These are phyloP conservation scores for Baorangia bicolor DNA, from an alignment of 768 basidiomycete species.

Conservation along the genomic window DNA sequence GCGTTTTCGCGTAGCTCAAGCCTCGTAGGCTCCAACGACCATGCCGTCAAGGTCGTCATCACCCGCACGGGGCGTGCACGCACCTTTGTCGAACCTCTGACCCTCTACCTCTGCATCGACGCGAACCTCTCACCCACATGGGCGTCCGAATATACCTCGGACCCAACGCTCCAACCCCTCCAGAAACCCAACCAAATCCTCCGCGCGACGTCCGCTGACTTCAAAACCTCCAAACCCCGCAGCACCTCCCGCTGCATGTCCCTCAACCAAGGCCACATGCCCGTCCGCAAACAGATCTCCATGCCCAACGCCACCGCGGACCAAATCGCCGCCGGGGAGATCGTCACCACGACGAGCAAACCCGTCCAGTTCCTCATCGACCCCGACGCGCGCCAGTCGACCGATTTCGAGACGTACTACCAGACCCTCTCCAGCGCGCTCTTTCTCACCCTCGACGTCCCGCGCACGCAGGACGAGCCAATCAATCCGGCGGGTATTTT, in stretches of 20 bases:
- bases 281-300: background rate
- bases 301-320: slow-evolving; percentile 1
- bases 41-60: background rate
- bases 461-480: background rate
- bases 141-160: background rate
- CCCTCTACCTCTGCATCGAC: background rate
- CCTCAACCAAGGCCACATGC: background rate
- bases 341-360: background rate
- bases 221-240: background rate
- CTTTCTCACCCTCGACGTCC: background rate
- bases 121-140: background rate
- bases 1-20: background rate
- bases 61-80: background rate
- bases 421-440: background rate
- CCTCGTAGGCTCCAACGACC: background rate
- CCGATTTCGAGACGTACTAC: background rate
- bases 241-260: background rate
- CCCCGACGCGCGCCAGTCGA: background rate
- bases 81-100: background rate
- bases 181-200: background rate
- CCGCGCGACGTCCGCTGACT: background rate
- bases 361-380: background rate
- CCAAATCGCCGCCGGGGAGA: background rate
- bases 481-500: background rate
- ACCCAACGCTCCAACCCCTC: background rate